Evolutionary conservation across 1,284 basidiomycete species (phyloP).

Genomic region (Microbotryum scabiosae): DNA sequence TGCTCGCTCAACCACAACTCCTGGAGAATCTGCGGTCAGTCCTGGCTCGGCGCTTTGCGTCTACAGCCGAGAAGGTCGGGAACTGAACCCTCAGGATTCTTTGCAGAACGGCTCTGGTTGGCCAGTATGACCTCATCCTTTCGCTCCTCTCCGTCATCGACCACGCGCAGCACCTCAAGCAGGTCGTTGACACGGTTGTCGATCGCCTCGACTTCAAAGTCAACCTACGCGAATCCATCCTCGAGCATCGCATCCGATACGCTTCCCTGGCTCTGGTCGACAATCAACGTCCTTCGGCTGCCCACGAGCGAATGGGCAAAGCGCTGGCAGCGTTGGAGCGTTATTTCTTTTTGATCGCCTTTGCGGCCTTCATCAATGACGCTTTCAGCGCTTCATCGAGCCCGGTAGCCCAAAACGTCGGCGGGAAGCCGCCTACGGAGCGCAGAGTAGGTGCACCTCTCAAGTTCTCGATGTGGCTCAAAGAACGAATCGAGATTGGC

Average conservation of each 20-base stretch:
- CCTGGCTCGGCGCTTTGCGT: neutral
- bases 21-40: slow-evolving; percentile 77
- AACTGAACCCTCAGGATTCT: neutral
- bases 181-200: slow-evolving; percentile 75
- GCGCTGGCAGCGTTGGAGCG: slow-evolving; percentile 48
- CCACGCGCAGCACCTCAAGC: slow-evolving; percentile 69
- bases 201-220: slow-evolving; percentile 66
- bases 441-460: neutral
- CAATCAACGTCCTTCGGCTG: slow-evolving; percentile 36
- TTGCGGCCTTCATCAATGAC: slow-evolving; percentile 80
- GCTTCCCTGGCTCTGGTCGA: slow-evolving; percentile 70
- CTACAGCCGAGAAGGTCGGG: neutral
- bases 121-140: slow-evolving; percentile 81
- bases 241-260: slow-evolving; percentile 73
- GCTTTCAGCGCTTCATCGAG: slow-evolving; percentile 45
- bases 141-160: slow-evolving; percentile 83
- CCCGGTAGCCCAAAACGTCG: neutral
- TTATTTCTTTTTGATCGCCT: slow-evolving; percentile 88
- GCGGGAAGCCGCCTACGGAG: too few species aligned
- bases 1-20: slow-evolving; percentile 67
- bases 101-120: slow-evolving; percentile 40
- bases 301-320: slow-evolving; percentile 17
- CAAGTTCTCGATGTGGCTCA: slow-evolving; percentile 22
- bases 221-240: slow-evolving; percentile 80
- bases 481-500: slow-evolving; percentile 84